These are phyloP conservation scores for Taiozyma sp. DNA, from an alignment of 1,139 yeast species.

Conservation along the genomic window DNA sequence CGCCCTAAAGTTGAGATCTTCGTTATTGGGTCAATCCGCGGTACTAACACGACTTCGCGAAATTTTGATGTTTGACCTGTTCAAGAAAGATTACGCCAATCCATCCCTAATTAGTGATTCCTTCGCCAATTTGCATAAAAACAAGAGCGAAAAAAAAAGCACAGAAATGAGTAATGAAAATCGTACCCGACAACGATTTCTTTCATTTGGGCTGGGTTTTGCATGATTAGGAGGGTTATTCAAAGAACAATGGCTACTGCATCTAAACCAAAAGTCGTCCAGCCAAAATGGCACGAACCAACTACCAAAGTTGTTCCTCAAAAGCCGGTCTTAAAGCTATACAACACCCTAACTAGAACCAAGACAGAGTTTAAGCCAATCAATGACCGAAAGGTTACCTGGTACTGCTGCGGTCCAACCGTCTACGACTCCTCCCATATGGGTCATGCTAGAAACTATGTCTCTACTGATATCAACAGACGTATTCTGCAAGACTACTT, in stretches of 20 bases:
- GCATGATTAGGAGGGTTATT: background rate
- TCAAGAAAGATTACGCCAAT: no score
- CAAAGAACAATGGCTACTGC: slow-evolving; percentile 19
- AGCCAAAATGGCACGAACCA: slow-evolving; percentile 40
- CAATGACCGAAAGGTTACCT: slow-evolving; percentile 57
- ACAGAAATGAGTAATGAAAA: no score
- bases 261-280: slow-evolving; percentile 28
- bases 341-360: slow-evolving; percentile 78
- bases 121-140: no score
- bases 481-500: slow-evolving; percentile 85
- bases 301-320: slow-evolving; percentile 10
- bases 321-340: slow-evolving; percentile 39
- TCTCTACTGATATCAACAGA: slow-evolving; percentile 88
- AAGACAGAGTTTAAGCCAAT: slow-evolving; percentile 74
- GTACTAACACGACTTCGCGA: background rate
- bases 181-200: background rate
- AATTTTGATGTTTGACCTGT: background rate
- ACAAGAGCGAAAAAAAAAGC: no score
- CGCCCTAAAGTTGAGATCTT: background rate
- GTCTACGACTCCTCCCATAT: slow-evolving; percentile 96
- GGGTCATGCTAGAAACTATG: slow-evolving; percentile 99
- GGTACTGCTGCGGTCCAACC: slow-evolving; percentile 99
- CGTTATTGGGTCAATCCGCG: background rate
- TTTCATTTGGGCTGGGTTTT: background rate
- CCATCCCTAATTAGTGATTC: no score